Evolutionary conservation across 768 basidiomycete genomes (phyloP).

Genomic region (Sporobolomyces roseus): DNA sequence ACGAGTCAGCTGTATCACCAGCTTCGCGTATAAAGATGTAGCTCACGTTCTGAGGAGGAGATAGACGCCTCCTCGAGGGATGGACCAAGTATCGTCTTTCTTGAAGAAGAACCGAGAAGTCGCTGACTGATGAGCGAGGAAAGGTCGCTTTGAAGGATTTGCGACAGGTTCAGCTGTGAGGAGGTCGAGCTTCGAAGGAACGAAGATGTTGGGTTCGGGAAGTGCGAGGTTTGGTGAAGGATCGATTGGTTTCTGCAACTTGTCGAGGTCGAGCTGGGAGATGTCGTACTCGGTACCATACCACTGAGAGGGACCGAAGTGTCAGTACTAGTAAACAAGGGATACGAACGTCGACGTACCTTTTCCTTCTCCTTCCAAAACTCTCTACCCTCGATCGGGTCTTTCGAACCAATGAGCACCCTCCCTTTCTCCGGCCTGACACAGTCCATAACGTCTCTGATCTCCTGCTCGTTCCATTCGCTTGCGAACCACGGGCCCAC

Average conservation of each 20-base stretch:
- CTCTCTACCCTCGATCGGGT: conserved; percentile 57
- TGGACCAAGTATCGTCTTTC: conserved; percentile 65
- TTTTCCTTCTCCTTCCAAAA: conserved; percentile 61
- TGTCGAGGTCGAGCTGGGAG: conserved; percentile 9
- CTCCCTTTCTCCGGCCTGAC: conserved; percentile 61
- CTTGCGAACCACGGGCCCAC: conserved; percentile 65
- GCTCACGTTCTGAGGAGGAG: conserved; percentile 69
- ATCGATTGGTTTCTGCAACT: conserved; percentile 50
- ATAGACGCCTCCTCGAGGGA: conserved; percentile 55
- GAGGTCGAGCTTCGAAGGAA: conserved; percentile 77
- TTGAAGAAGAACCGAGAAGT: conserved; percentile 83
- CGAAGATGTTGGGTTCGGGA: conserved; percentile 80
- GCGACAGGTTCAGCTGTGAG: conserved; percentile 61
- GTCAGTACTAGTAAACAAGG: neutral
- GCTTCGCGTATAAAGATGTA: conserved; percentile 19
- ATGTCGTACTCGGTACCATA: conserved; percentile 76
- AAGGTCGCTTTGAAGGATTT: conserved; percentile 70
- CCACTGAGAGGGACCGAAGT: conserved; percentile 51
- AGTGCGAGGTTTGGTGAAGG: conserved; percentile 68
- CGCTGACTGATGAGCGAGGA: conserved; percentile 67
- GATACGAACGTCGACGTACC: neutral
- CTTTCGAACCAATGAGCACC: conserved; percentile 73
- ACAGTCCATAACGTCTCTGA: conserved; percentile 61
- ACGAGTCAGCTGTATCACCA: neutral
- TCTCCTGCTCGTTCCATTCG: conserved; percentile 67